Base-by-base conservation (phyloP, 2,329 filamentous ascomycete species). In the Verticillium albo-atrum region DNA sequence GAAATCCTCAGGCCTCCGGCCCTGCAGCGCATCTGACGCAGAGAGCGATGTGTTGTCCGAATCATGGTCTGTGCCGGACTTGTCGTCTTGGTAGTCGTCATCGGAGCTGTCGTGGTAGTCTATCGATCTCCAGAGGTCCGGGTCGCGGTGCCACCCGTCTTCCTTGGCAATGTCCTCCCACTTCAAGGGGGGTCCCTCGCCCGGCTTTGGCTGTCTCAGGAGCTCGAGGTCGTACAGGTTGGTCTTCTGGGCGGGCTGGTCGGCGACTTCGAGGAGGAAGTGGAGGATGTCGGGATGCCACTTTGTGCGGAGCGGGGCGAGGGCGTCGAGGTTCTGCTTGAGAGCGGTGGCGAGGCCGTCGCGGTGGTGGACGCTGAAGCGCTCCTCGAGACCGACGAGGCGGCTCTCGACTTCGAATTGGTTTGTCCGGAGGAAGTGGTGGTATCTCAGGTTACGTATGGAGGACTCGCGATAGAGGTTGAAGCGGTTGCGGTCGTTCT, bases 101-200 rank as follows among this genome's bases (percentile, higher is more conserved):
- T 83, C 86, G 1, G 88, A 91, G 58, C 83, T 88, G 59, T 87
- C 84, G 30, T 80, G 82, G 68, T 87, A 92, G 63, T 90, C 83
- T 58, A 89, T 83, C 61, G 86, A 82, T 54, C 81, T 81, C 92
- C 91, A 96, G 3, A 95, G 74, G 3, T 81, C 82, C 25, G 83
- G 81, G 28, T 92, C 83, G 12, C 81, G 78, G 25, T 85, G 84
- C 72, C 92, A 88, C 2, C 89, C 86, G 64, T 95, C 92, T 56
- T 94, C 88, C 9, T 79, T 82, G 54, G 91, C 82, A 57, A 97
- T 87, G 35, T 96, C 89, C 58, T 87, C 82, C 93, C 93, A 97
- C 25, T 82, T 89, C 58, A 96, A 72, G 15, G 76, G 71, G 2
- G 79, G 77, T 4, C 74, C 75, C 1, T 74, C 69, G 17, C 78